Base-by-base conservation (phyloP, 2,329 filamentous ascomycete genomes). In the Aureobasidium sp. region DNA sequence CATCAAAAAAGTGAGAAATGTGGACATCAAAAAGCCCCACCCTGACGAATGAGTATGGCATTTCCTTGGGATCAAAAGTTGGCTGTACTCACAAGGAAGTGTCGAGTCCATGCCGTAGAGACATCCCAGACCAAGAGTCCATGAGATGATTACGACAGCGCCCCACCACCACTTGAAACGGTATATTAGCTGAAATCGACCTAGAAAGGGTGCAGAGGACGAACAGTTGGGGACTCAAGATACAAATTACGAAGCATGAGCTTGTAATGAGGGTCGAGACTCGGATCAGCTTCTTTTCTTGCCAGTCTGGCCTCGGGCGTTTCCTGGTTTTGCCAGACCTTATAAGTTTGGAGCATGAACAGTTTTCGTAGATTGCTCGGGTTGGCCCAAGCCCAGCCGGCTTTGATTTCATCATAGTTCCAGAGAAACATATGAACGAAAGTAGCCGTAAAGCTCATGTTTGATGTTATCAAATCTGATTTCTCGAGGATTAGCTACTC, bases 401-500 rank as follows among this genome's bases (percentile, higher is more conserved):
- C 63, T 47, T 75, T 75, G 36, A 80, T 67, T 31, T 78, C 76
- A 17, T 72, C 64, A 20, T 53, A 68, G 53, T 70, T 67, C 65
- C 65, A 70, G 2, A 70, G 60, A 2, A 75, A 65, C 62, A 81
- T 75, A 62, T 81, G 77, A 2, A 74, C 71, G 20, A 82, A 69
- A 0, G 77, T 75, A 2, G 80, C 79, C 3, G 79, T 80, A 27
- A 79, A 70, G 3, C 74, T 77, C 22, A 25, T 25, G 22, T 25
- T 25, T 25, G 22, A 25, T 25, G 22, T 25, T 25, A 25, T 25
- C 22, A 25, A 25, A 25, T 25, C 22, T 25, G 22, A 25, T 25
- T 25, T 25, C 22, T 25, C 22, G 22, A 25, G 22, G 22, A 25
- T 25, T 25, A 25, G 22, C 22, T 25, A 25, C 22, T 25, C 22